Base-by-base conservation (phyloP, 352 stramenopile genomes). In the Elongisporangium anandrum region DNA sequence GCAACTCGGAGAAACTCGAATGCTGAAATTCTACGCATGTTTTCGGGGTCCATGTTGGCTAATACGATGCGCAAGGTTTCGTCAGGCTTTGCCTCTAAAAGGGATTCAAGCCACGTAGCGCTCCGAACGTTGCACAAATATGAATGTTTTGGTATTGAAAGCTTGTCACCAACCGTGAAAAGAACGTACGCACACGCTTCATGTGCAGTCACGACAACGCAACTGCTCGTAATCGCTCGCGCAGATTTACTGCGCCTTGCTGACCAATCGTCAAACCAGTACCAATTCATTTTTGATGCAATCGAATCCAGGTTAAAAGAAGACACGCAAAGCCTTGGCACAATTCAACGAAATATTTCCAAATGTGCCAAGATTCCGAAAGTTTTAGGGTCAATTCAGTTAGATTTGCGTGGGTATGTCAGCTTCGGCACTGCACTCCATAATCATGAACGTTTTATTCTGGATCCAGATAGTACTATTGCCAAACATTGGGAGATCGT, bases 141-240 rank as follows among this genome's bases (percentile, higher is more conserved):
- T 45, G 61, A 76, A 24, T 74, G 59, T 19, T 72, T 79, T 24
- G 71, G 71, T 12, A 62, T 76, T 61, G 71, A 79, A 29, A 74
- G 71, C 48, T 55, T 79, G 22, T 38, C 60, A 8, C 23, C 56
- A 2, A 4, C 52, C 22, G 49, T 54, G 38, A 39, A 23, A 10
- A 72, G 65, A 22, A 61, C 76, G 39, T 41, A 41, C 29, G 13
- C 29, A 15, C 41, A 70, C 3, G 73, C 62, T 12, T 61, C 75
- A 1, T 67, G 70, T 0, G 61, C 67, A 5, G 64, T 75, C 19
- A 65, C 70, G 8, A 73, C 61, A 24, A 68, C 54, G 1, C 67
- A 78, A 23, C 59, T 75, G 2, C 59, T 60, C 3, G 59, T 75
- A 1, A 61, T 75, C 19, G 34, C 56, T 20, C 57, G 70, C 10